Percentiles rank a stretch among this genome's conserved stretches.
Conservation (phyloP, 1,284 basidiomycete species). For the Pisolithus thermaeus region DNA sequence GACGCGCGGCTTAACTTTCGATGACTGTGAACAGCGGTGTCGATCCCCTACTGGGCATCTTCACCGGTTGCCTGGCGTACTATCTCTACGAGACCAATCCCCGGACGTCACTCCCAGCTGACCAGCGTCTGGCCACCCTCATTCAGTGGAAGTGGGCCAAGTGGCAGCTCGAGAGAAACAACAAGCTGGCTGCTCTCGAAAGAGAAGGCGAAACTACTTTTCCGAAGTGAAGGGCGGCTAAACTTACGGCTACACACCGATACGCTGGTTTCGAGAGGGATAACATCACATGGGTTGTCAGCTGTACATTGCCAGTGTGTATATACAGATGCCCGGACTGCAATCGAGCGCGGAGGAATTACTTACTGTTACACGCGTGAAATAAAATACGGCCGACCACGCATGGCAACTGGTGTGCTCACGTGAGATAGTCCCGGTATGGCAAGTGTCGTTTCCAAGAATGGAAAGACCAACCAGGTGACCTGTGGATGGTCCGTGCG, state of each 20-base stretch:
- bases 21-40: slow-evolving; percentile 38
- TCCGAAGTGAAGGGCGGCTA: not conserved
- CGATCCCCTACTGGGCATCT: slow-evolving; percentile 74
- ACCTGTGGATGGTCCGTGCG: slow-evolving; percentile 19
- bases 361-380: not conserved
- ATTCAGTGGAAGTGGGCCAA: slow-evolving; percentile 63
- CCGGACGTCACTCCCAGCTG: slow-evolving; percentile 62
- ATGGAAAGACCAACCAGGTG: not conserved
- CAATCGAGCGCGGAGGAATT: not conserved
- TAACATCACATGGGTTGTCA: no score
- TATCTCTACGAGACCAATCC: slow-evolving; percentile 83
- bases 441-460: not conserved
- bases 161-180: slow-evolving; percentile 23
- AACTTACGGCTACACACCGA: not conserved
- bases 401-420: no score
- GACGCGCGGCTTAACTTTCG: slow-evolving; percentile 5
- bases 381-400: no score
- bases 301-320: no score
- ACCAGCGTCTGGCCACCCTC: slow-evolving; percentile 59
- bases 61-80: slow-evolving; percentile 79
- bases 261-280: no score
- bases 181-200: slow-evolving; percentile 9
- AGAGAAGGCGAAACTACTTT: slow-evolving; percentile 6
- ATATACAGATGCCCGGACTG: not conserved
- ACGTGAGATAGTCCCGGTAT: not conserved